Conservation (phyloP, 768 basidiomycete species). For the Pisolithus sp. region DNA sequence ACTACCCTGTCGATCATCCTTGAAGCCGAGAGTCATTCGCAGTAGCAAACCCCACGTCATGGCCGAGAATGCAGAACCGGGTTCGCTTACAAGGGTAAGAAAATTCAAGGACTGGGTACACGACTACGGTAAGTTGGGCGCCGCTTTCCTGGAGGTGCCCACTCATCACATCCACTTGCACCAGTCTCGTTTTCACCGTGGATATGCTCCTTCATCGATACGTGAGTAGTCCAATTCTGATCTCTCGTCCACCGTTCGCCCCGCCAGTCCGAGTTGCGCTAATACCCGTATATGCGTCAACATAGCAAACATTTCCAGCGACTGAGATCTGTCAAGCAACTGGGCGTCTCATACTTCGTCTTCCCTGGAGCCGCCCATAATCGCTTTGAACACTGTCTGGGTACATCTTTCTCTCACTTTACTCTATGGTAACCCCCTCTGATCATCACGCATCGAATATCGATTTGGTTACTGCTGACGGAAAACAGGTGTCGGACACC, state of each 20-base stretch:
- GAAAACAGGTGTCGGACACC: conserved; percentile 60
- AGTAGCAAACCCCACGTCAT: no score
- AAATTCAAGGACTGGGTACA: conserved; percentile 37
- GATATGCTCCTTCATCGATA: conserved; percentile 56
- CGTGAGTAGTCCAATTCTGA: conserved; percentile 33
- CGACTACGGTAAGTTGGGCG: conserved; percentile 31
- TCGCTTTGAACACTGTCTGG: conserved; percentile 80
- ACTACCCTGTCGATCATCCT: no score
- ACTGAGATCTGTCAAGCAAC: conserved; percentile 70
- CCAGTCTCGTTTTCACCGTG: conserved; percentile 27
- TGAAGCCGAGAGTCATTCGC: no score
- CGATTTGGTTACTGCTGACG: no score
- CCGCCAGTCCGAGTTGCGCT: not conserved
- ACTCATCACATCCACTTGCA: not conserved
- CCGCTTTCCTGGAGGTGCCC: not conserved
- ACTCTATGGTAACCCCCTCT: not conserved
- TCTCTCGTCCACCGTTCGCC: no score
- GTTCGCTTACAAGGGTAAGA: not conserved
- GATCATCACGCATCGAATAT: not conserved
- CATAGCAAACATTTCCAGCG: conserved; percentile 70
- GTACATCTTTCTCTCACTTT: conserved; percentile 31
- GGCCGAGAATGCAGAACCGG: no score
- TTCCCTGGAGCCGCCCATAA: conserved; percentile 78
- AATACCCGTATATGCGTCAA: not conserved
- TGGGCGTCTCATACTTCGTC: conserved; percentile 69